Base-by-base conservation (phyloP, 306 rosid species). In the Glycyrrhiza uralensis region DNA sequence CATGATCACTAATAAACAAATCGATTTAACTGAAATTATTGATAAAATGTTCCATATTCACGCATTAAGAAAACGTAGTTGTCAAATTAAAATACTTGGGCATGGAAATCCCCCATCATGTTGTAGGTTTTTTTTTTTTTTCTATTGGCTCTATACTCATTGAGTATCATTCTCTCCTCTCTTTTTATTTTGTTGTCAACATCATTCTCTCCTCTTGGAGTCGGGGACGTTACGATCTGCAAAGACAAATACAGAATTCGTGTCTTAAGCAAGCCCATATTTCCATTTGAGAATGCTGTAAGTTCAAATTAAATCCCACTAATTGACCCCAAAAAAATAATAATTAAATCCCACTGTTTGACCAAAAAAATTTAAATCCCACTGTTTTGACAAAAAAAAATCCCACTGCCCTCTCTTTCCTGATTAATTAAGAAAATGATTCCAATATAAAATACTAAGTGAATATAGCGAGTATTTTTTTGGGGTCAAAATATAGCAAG, bases 121-220 rank as follows among this genome's bases (percentile, higher is more conserved):
- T 13, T 2, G 45, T 20, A 33, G 39, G 29, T 36, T 46, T 65
- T 58, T n/a, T 41, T 32, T 32, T 36, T 46, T 65, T 58, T n/a
- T 41, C 42, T 32, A 10, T 71, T 54, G 2, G 1, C 35, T 39
- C 28, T 63, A 32, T 14, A 36, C 55, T 3, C 23, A 63, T 52
- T 32, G 41, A 15, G 7, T 17, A 47, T 55, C 35, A 41, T 29
- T 61, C 28, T 77, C 60, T 77, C 66, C 70, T 32, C 46, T 76
- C n/a, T n/a, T n/a, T n/a, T n/a, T n/a, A n/a, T n/a, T n/a, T n/a
- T n/a, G n/a, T n/a, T n/a, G n/a, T n/a, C n/a, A n/a, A n/a, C n/a
- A n/a, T n/a, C n/a, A 45, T 13, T 45, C 32, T 77, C 60, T 77
- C 66, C 70, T 32, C 46, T 76, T 35, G 62, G 38, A 67, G 0